Base-by-base conservation (phyloP, 139 green algal species). In the Chlorella sorokiniana region DNA sequence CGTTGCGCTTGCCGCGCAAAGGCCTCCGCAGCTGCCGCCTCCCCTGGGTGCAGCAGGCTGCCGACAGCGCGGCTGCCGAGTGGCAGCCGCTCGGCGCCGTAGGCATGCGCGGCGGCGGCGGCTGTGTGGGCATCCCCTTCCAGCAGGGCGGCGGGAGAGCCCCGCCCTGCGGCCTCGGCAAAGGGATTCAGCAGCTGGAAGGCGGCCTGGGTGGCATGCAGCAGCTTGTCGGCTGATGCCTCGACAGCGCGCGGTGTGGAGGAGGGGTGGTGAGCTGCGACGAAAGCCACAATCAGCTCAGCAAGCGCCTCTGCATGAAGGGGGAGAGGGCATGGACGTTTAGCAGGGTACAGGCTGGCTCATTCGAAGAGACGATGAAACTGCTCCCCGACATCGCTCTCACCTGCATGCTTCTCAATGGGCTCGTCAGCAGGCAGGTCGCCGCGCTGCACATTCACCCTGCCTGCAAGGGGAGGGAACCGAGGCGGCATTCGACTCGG, bases 1-100 rank as follows among this genome's bases (percentile, higher is more conserved):
- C 31, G 75, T 51, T 85, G 80, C 18, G 69, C 80, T 1, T 5
- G 2, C 27, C 74, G 64, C 20, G 68, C 69, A 56, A 85, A 82
- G 63, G 51, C 51, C 67, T 81, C 80, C 0, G 80, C 80, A 29
- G 29, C 67, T 25, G 16, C 65, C 64, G 74, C 22, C 52, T 85
- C 80, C 2, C 80, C 80, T 23, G 59, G 51, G 64, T 85, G 80
- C 35, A 45, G 27, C 25, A 42, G 25, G 37, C 22, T n/a, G 29
- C 37, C 44, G 59, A 35, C 25, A 2, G 31, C 44, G 11, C 37
- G 64, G 29, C 5, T 27, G 18, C 18, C 29, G 16, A 23, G 0
- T 40, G 52, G 25, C n/a, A 84, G 54, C 3, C 40, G 42, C 64
- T 84, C 78, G 1, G 78, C 64, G 7, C 78, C 78, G 35, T 48